Conservation (phyloP, 2,329 filamentous ascomycete genomes). For the Hyphodiscus sp. region DNA sequence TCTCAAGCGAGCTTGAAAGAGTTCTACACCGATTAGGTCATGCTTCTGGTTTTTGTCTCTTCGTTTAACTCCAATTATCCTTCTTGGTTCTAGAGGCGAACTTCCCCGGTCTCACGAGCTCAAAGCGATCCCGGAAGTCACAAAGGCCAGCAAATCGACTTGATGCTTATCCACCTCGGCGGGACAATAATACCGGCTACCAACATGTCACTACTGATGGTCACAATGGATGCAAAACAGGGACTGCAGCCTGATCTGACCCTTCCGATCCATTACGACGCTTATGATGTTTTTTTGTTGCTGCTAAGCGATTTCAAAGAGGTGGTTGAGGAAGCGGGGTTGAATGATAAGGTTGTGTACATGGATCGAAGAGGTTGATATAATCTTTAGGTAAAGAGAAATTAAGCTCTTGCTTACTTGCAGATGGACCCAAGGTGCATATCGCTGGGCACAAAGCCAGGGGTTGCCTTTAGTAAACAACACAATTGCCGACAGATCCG, state of each 20-base stretch:
- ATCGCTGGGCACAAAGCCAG: not conserved
- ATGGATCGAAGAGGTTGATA: constrained; percentile 43
- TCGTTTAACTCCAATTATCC: too few species aligned
- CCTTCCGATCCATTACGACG: constrained; percentile 59
- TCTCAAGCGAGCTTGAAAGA: too few species aligned
- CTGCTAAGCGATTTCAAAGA: constrained; percentile 54
- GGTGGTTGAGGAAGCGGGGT: constrained; percentile 44
- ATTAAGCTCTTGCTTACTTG: not conserved
- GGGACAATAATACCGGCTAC: constrained; percentile 59
- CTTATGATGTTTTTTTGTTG: constrained; percentile 56
- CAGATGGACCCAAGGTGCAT: not conserved
- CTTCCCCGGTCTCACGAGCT: too few species aligned
- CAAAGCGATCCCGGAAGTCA: constrained; percentile 51
- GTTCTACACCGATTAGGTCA: too few species aligned
- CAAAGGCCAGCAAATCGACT: constrained; percentile 47
- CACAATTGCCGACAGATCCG: too few species aligned
- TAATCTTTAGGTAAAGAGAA: not conserved
- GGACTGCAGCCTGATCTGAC: constrained; percentile 55
- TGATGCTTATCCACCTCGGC: constrained; percentile 62
- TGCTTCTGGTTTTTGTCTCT: too few species aligned
- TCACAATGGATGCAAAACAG: constrained; percentile 62
- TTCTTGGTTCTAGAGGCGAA: too few species aligned
- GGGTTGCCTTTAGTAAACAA: not conserved
- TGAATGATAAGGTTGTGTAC: constrained; percentile 50
- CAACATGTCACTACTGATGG: constrained; percentile 54